These are phyloP conservation scores for Knufia fluminis DNA, from an alignment of 2,329 filamentous ascomycete genomes.

Conservation along the genomic window DNA sequence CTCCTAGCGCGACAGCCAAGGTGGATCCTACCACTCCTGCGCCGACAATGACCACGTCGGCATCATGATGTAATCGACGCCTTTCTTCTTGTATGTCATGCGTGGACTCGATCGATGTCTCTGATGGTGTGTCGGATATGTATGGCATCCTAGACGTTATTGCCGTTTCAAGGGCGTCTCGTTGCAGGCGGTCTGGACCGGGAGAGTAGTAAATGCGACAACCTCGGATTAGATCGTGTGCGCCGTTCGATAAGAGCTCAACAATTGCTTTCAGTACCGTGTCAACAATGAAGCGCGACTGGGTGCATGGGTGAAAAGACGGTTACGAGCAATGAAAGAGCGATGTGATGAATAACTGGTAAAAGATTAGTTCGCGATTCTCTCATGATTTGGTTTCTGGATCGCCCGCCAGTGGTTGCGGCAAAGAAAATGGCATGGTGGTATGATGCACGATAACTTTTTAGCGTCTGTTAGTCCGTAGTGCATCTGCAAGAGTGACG, in stretches of 20 bases:
- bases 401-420: neutral
- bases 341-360: too few relatives aligned
- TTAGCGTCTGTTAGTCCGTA: neutral
- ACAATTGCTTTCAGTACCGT: too few relatives aligned
- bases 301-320: too few relatives aligned
- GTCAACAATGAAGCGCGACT: too few relatives aligned
- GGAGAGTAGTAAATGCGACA: neutral
- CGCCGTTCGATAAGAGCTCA: too few relatives aligned
- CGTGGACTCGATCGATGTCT: conserved; percentile 18
- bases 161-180: neutral
- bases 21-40: conserved; percentile 86
- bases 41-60: conserved; percentile 83
- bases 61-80: conserved; percentile 49
- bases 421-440: conserved; percentile 1
- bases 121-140: conserved; percentile 23
- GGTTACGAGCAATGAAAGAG: neutral
- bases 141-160: conserved; percentile 18
- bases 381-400: neutral
- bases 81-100: conserved; percentile 32
- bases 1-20: conserved; percentile 70
- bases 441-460: conserved; percentile 4
- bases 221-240: too few relatives aligned
- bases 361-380: too few relatives aligned
- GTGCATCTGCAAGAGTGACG: conserved; percentile 1
- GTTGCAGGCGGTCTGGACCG: neutral